A percentile compares a stretch with the other conserved stretches of the same genome.
phyloP scores from a whole-genome alignment of 2,329 filamentous ascomycete species.

The Cercospora sp. region DNA sequence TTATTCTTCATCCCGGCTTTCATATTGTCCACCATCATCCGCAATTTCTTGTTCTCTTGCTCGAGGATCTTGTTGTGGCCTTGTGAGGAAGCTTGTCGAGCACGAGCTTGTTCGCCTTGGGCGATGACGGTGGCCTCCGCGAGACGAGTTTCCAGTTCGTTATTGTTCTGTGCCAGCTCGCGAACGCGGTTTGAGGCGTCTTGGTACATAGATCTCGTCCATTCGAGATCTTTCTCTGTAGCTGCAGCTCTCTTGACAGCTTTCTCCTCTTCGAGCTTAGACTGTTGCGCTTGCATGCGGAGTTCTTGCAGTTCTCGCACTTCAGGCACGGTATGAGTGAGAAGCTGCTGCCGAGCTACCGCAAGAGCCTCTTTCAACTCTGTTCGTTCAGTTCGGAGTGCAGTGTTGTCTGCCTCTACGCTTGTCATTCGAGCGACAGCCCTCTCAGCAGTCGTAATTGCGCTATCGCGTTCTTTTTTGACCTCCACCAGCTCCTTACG shows the following conservation, averaged over 20 bases:
- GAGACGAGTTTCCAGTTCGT: slow-evolving; percentile 45
- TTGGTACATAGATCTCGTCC: slow-evolving; percentile 61
- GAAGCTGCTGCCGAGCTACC: slow-evolving; percentile 32
- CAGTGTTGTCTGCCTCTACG: slow-evolving; percentile 22
- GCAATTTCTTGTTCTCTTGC: slow-evolving; percentile 34
- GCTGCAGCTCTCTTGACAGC: slow-evolving; percentile 37
- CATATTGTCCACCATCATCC: slow-evolving; percentile 31
- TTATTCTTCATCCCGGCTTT: slow-evolving; percentile 34
- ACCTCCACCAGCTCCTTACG: slow-evolving; percentile 32
- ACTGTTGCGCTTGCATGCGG: slow-evolving; percentile 26
- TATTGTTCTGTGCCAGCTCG: slow-evolving; percentile 51
- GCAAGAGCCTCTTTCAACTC: slow-evolving; percentile 35
- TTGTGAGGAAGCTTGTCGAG: slow-evolving; percentile 32
- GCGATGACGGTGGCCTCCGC: slow-evolving; percentile 31
- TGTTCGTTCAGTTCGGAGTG: slow-evolving; percentile 32
- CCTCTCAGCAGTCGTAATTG: slow-evolving; percentile 27
- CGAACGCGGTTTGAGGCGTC: slow-evolving; percentile 53
- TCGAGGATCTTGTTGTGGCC: slow-evolving; percentile 25
- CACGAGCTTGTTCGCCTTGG: slow-evolving; percentile 31
- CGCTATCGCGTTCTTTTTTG: slow-evolving; percentile 32
- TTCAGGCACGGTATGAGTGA: slow-evolving; percentile 36
- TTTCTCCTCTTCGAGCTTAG: slow-evolving; percentile 31
- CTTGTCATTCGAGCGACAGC: slow-evolving; percentile 29
- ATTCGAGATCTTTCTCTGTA: slow-evolving; percentile 55
- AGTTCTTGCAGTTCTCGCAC: slow-evolving; percentile 37